Conservation (phyloP, 2,329 filamentous ascomycete genomes). For the Colletotrichum somersetense region DNA sequence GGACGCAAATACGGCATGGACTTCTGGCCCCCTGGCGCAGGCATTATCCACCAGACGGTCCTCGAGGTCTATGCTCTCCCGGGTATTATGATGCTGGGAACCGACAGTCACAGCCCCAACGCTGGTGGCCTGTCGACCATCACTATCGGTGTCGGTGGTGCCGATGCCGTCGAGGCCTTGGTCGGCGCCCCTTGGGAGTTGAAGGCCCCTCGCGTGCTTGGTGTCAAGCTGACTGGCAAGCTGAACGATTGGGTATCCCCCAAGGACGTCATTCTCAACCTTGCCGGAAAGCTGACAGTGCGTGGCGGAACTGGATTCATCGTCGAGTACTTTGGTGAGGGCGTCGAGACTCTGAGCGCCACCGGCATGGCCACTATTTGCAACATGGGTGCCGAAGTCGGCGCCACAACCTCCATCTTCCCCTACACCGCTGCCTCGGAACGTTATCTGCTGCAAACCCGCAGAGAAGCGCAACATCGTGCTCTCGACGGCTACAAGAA, state of each 20-base stretch:
- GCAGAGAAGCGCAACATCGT: slow-evolving; percentile 64
- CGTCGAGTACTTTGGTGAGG: slow-evolving; percentile 93
- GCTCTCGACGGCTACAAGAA: slow-evolving; percentile 40
- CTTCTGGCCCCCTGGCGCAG: slow-evolving; percentile 94
- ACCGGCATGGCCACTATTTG: slow-evolving; percentile 94
- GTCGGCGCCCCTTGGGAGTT: slow-evolving; percentile 98
- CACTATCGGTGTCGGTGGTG: slow-evolving; percentile 96
- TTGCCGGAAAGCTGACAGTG: slow-evolving; percentile 92
- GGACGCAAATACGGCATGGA: slow-evolving; percentile 93
- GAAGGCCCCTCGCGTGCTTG: slow-evolving; percentile 91
- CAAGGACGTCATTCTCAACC: slow-evolving; percentile 93
- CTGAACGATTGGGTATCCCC: slow-evolving; percentile 92
- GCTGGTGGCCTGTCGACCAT: slow-evolving; percentile 94
- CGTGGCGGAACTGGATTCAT: slow-evolving; percentile 94
- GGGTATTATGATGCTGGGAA: slow-evolving; percentile 98
- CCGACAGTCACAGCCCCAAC: slow-evolving; percentile 97
- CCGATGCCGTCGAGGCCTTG: slow-evolving; percentile 95
- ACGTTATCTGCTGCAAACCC: slow-evolving; percentile 88
- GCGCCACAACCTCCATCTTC: slow-evolving; percentile 95
- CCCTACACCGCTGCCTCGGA: slow-evolving; percentile 88
- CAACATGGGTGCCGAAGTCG: slow-evolving; percentile 93
- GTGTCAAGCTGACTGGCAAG: slow-evolving; percentile 85
- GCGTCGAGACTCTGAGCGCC: slow-evolving; percentile 87
- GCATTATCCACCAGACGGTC: slow-evolving; percentile 97
- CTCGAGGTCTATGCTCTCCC: slow-evolving; percentile 98